phyloP scores from a whole-genome alignment of 768 basidiomycete species.

The Suillus spraguei region DNA sequence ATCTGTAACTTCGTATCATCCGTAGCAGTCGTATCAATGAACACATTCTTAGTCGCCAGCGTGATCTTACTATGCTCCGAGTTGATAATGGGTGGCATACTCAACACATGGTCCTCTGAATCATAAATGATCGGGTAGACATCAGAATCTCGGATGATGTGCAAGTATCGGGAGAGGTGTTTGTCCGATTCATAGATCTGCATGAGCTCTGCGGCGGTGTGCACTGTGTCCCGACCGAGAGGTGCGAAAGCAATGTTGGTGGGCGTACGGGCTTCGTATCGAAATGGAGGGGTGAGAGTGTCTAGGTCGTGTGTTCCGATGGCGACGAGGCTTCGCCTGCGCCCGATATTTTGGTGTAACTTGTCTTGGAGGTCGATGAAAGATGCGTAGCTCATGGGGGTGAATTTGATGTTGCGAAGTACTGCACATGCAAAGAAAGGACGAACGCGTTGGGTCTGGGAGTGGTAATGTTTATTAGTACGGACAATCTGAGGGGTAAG shows the following conservation, averaged over 20 bases:
- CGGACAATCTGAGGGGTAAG: conserved; percentile 11
- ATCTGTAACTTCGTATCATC: conserved; percentile 96
- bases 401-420: conserved; percentile 89
- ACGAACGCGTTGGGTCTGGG: conserved; percentile 77
- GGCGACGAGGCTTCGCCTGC: conserved; percentile 87
- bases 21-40: conserved; percentile 96
- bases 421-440: conserved; percentile 92
- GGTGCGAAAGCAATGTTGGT: conserved; percentile 92
- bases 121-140: conserved; percentile 99
- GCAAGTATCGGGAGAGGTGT: conserved; percentile 86
- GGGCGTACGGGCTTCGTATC: conserved; percentile 81
- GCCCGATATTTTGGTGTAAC: conserved; percentile 93
- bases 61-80: conserved; percentile 98
- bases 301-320: conserved; percentile 99
- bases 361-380: conserved; percentile 99
- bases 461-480: not conserved
- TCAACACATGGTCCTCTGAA: conserved; percentile 80
- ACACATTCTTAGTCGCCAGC: conserved; percentile 89
- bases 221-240: conserved; percentile 74
- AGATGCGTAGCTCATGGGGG: conserved; percentile 85
- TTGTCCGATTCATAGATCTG: conserved; percentile 94
- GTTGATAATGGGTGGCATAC: conserved; percentile 99
- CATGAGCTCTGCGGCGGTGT: conserved; percentile 93
- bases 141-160: conserved; percentile 91
- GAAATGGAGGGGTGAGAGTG: conserved; percentile 83